A percentile compares a stretch with the other conserved stretches of the same genome.
Conservation (phyloP, 1,139 yeast genomes). For the Saccharomyces hybrid region DNA sequence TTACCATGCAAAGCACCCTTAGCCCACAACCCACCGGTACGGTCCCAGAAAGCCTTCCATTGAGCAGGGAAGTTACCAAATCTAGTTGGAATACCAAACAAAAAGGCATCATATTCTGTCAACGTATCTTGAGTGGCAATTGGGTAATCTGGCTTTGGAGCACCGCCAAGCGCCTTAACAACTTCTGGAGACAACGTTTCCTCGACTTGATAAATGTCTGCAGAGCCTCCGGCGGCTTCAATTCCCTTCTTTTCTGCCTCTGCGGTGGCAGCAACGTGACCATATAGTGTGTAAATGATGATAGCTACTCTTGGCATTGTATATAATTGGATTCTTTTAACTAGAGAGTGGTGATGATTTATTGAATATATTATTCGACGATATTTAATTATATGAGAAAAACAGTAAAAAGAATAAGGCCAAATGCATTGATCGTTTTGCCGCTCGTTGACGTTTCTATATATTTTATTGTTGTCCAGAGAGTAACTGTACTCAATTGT, state of each 20-base stretch:
- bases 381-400: no score
- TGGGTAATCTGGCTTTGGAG: conserved; percentile 62
- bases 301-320: conserved; percentile 38
- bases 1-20: conserved; percentile 67
- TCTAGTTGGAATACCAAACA: conserved; percentile 81
- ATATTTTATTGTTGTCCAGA: no score
- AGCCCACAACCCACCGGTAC: conserved; percentile 81
- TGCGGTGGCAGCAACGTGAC: conserved; percentile 66
- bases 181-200: conserved; percentile 67
- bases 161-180: conserved; percentile 55
- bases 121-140: conserved; percentile 55
- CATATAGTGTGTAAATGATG: conserved; percentile 74
- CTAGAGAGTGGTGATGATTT: not conserved
- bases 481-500: not conserved
- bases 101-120: conserved; percentile 59
- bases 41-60: conserved; percentile 74
- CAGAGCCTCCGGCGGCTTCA: conserved; percentile 64
- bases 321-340: not conserved
- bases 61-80: conserved; percentile 79
- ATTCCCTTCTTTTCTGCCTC: conserved; percentile 64
- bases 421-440: not conserved
- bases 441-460: not conserved
- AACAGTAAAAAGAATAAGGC: not conserved
- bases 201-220: conserved; percentile 68
- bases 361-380: no score